These are phyloP conservation scores for Basidioascus undulatus DNA, from an alignment of 768 basidiomycete species.

Conservation along the genomic window DNA sequence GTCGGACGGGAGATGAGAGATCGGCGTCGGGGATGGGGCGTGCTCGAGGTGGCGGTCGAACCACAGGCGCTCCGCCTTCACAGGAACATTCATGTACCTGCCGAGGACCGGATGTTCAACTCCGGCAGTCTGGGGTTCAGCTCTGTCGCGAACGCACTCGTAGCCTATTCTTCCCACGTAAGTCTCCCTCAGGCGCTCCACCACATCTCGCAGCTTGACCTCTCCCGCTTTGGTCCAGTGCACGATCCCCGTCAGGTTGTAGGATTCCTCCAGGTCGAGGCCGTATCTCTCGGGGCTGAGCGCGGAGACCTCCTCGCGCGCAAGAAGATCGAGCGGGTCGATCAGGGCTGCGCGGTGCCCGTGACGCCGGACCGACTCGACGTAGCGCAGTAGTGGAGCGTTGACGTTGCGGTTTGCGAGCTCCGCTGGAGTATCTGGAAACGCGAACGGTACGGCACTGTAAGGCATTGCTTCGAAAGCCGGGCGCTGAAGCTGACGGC, in stretches of 20 bases:
- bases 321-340: slow-evolving; percentile 68
- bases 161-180: slow-evolving; percentile 74
- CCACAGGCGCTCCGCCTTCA: slow-evolving; percentile 67
- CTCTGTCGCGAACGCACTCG: slow-evolving; percentile 22
- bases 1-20: slow-evolving; percentile 6
- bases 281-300: slow-evolving; percentile 57
- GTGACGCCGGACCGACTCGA: slow-evolving; percentile 37
- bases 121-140: not conserved
- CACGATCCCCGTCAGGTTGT: slow-evolving; percentile 15
- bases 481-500: too few relatives aligned
- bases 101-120: too few relatives aligned
- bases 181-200: slow-evolving; percentile 37
- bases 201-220: slow-evolving; percentile 51
- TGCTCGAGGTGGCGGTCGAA: slow-evolving; percentile 68
- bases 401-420: slow-evolving; percentile 43
- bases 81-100: slow-evolving; percentile 46
- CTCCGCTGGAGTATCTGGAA: slow-evolving; percentile 36
- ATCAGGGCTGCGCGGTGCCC: slow-evolving; percentile 65
- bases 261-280: slow-evolving; percentile 31
- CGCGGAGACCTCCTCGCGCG: slow-evolving; percentile 55
- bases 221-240: slow-evolving; percentile 12
- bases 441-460: too few relatives aligned
- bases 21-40: slow-evolving; percentile 11
- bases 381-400: slow-evolving; percentile 60
- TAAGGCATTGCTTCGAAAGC: too few relatives aligned